phyloP scores from a whole-genome alignment of 495 filamentous ascomycete species.

The Tuber melanosporum region DNA sequence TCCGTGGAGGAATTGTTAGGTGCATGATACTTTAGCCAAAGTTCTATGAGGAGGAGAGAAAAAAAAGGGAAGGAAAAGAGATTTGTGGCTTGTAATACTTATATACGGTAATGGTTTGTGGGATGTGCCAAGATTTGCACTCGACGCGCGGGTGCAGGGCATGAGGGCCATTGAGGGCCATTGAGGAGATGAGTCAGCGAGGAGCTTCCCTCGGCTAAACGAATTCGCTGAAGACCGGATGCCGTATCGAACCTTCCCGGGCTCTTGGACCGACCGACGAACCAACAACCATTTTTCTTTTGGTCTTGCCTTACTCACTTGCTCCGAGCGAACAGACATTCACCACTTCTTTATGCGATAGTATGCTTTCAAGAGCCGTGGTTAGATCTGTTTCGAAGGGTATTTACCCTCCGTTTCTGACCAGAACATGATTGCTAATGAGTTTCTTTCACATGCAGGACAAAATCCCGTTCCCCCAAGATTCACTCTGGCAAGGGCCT shows the following conservation, averaged over 20 bases:
- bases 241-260: not conserved
- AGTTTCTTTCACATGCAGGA: constrained; percentile 3
- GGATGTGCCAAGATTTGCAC: not conserved
- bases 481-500: not conserved
- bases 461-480: constrained; percentile 22
- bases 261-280: not conserved
- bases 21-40: constrained; percentile 29
- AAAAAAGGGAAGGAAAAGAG: not conserved
- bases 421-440: not conserved
- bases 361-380: constrained; percentile 29
- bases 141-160: not conserved
- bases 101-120: not conserved
- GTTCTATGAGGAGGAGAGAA: constrained; percentile 30
- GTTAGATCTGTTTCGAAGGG: constrained; percentile 25
- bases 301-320: not conserved
- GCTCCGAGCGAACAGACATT: not conserved
- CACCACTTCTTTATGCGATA: not conserved
- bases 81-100: not conserved
- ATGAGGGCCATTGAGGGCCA: not conserved
- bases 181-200: not conserved
- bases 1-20: constrained; percentile 14
- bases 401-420: constrained; percentile 19
- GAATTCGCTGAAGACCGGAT: not conserved
- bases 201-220: not conserved
- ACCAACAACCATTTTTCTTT: not conserved